Percentiles rank a stretch among this genome's conserved stretches.
These are phyloP conservation scores for Quercus engelmannii DNA, from an alignment of 306 rosid species.

Conservation along the genomic window DNA sequence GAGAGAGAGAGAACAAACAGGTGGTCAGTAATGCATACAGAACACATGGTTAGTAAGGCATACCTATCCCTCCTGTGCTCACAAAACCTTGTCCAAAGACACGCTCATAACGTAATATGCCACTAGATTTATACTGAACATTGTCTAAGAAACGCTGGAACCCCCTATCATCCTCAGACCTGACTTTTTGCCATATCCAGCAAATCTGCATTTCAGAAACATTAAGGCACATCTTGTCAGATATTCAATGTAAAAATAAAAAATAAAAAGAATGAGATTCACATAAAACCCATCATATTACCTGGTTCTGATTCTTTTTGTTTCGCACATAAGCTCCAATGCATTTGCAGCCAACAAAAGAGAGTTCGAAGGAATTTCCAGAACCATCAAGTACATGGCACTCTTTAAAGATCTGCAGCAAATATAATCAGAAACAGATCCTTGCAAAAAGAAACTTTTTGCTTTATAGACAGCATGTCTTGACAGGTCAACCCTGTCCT, in stretches of 20 bases:
- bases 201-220: conserved; percentile 59
- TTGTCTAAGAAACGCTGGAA: conserved; percentile 63
- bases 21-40: not conserved
- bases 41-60: not conserved
- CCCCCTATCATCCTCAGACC: conserved; percentile 49
- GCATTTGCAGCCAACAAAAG: conserved; percentile 89
- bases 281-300: conserved; percentile 17
- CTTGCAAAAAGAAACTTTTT: not conserved
- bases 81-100: conserved; percentile 64
- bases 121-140: conserved; percentile 45
- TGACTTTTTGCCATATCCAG: conserved; percentile 72
- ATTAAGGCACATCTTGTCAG: conserved; percentile 13
- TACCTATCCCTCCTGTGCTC: conserved; percentile 78
- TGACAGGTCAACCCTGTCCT: not conserved
- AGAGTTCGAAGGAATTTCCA: conserved; percentile 76
- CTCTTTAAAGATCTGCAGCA: conserved; percentile 69
- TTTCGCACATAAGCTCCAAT: conserved; percentile 93
- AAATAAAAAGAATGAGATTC: not conserved
- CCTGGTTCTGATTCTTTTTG: conserved; percentile 96
- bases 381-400: conserved; percentile 45
- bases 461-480: not conserved
- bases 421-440: conserved; percentile 9
- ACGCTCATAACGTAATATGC: conserved; percentile 55
- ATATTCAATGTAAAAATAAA: not conserved
- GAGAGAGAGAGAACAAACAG: not conserved